A percentile compares a stretch with the other conserved stretches of the same genome.
These are phyloP conservation scores for Entoloma clypeatum DNA, from an alignment of 1,284 basidiomycete species.

Conservation along the genomic window DNA sequence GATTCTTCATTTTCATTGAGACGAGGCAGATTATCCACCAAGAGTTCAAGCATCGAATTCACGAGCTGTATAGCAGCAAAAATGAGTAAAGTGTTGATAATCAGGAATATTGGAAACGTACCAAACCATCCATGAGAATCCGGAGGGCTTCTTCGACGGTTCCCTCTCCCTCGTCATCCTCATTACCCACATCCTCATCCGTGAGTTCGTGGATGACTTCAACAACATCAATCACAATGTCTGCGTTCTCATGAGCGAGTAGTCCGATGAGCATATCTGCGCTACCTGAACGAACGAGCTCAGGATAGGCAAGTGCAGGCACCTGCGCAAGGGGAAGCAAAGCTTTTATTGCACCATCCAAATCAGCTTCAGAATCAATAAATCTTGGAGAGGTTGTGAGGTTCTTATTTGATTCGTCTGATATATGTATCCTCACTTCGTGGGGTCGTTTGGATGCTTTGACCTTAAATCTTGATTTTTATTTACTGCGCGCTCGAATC, in stretches of 20 bases:
- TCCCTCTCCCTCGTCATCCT: slow-evolving; percentile 67
- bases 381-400: slow-evolving; percentile 56
- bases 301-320: slow-evolving; percentile 83
- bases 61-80: slow-evolving; percentile 51
- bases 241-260: slow-evolving; percentile 89
- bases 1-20: slow-evolving; percentile 84
- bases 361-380: slow-evolving; percentile 96
- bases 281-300: slow-evolving; percentile 77
- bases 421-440: slow-evolving; percentile 59
- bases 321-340: slow-evolving; percentile 88
- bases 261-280: slow-evolving; percentile 74
- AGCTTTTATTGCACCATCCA: slow-evolving; percentile 84
- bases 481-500: slow-evolving; percentile 84
- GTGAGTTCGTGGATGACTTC: slow-evolving; percentile 92
- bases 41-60: slow-evolving; percentile 80
- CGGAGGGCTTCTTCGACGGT: slow-evolving; percentile 70
- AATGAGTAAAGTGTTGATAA: slow-evolving; percentile 1
- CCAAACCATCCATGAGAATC: slow-evolving; percentile 69
- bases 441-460: slow-evolving; percentile 86
- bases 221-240: slow-evolving; percentile 90
- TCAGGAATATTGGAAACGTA: slow-evolving; percentile 38
- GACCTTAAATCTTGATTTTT: slow-evolving; percentile 96
- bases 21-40: slow-evolving; percentile 85
- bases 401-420: slow-evolving; percentile 2
- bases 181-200: slow-evolving; percentile 91